phyloP scores from a whole-genome alignment of 345 rosid genomes.

The Erodium maritimum region DNA sequence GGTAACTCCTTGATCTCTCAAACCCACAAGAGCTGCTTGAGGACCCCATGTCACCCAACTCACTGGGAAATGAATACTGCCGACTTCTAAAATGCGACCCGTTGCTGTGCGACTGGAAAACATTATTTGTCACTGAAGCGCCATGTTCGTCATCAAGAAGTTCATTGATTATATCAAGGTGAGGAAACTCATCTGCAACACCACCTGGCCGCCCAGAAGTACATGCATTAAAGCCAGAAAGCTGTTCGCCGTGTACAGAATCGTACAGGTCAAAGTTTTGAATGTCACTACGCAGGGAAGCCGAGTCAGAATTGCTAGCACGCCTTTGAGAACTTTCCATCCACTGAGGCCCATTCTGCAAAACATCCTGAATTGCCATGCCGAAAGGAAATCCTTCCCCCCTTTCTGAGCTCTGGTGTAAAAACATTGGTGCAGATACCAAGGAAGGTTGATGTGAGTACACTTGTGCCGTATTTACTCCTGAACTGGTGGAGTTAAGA shows the following conservation, averaged over 20 bases:
- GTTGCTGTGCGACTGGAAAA: conserved; percentile 21
- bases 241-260: conserved; percentile 18
- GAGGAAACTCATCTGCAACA: conserved; percentile 74
- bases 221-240: conserved; percentile 29
- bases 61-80: conserved; percentile 44
- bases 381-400: conserved; percentile 34
- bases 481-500: conserved; percentile 28
- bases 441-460: conserved; percentile 32
- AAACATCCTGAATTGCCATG: conserved; percentile 30
- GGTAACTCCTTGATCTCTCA: conserved; percentile 48
- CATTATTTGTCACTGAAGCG: conserved; percentile 22
- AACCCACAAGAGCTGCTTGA: conserved; percentile 39
- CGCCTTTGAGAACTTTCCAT: conserved; percentile 42
- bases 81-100: conserved; percentile 29
- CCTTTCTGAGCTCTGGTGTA: conserved; percentile 35
- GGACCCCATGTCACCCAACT: conserved; percentile 32
- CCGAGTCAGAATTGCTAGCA: conserved; percentile 19
- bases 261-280: conserved; percentile 24
- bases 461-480: conserved; percentile 31
- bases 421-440: conserved; percentile 32
- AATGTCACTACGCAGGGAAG: conserved; percentile 21
- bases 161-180: conserved; percentile 86
- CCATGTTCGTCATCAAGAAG: conserved; percentile 75
- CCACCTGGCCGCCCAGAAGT: conserved; percentile 44
- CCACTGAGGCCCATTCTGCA: conserved; percentile 47